Conservation (phyloP, 2,329 filamentous ascomycete species). For the Aureobasidium sp. region DNA sequence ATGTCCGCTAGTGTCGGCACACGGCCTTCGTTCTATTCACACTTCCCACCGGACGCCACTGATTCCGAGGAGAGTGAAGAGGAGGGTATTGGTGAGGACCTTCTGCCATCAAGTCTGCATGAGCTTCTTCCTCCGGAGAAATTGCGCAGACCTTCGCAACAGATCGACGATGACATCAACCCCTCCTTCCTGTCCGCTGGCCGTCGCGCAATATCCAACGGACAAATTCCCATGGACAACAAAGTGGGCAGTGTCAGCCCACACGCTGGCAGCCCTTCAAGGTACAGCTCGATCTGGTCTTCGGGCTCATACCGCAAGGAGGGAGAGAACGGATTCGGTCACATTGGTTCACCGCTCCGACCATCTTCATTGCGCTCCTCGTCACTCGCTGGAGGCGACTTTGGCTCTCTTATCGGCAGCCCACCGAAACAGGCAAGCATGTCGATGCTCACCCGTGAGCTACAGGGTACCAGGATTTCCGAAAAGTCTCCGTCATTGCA, state of each 20-base stretch:
- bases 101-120: constrained; percentile 62
- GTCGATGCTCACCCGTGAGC: constrained; percentile 52
- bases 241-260: constrained; percentile 40
- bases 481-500: constrained; percentile 7
- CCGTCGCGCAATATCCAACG: constrained; percentile 34
- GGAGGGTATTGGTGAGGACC: constrained; percentile 83
- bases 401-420: constrained; percentile 43
- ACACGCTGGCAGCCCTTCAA: constrained; percentile 50
- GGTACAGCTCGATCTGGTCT: constrained; percentile 52
- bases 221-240: constrained; percentile 30
- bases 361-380: constrained; percentile 36
- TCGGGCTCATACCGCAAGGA: constrained; percentile 39
- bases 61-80: constrained; percentile 52
- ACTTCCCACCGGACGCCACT: constrained; percentile 32
- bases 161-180: constrained; percentile 40
- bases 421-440: constrained; percentile 49
- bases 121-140: constrained; percentile 55
- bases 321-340: constrained; percentile 43
- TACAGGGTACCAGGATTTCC: constrained; percentile 23
- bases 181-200: constrained; percentile 26
- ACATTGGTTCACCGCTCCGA: constrained; percentile 57
- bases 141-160: constrained; percentile 50
- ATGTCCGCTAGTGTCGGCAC: constrained; percentile 53
- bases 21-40: constrained; percentile 19
- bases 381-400: constrained; percentile 34